Evolutionary conservation across 2,329 filamentous ascomycete species (phyloP), one percentile per base, ranked within the genome.

Genomic region (Neofusicoccum laricinum): DNA sequence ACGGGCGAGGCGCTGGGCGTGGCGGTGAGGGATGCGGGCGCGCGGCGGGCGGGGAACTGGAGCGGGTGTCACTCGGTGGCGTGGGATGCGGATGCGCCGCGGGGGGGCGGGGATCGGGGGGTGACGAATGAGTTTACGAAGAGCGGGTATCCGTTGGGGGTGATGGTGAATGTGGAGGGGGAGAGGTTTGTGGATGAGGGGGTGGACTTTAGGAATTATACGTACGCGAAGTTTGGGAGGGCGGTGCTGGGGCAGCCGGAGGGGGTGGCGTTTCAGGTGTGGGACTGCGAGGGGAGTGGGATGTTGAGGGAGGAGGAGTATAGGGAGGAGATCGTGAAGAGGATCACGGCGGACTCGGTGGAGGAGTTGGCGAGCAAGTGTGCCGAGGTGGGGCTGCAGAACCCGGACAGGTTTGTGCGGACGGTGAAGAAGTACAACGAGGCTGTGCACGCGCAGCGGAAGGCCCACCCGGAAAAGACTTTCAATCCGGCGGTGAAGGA

Each of bases 101-200:
- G 81, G 0, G 71, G 85, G 66, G 76, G 77, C 0, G 88, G 88
- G 3, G 84, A 89, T 67, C 80, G 85, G 1, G 75, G 75, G n/a
- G 75, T 85, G 2, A 87, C 87, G 3, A 90, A 90, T 69, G 83
- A 89, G 71, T 89, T 84, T 70, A 90, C 88, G 6, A 90, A 90
- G 70, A 88, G 85, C 0, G 88, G 88, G 1, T 90, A 90, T 68
- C 87, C 88, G 0, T 77, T 90, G 0, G 88, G 88, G 0, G 68
- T 90, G 12, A 90, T 89, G 83, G 64, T 90, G 15, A 90, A 90
- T 68, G 72, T 73, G 0, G 69, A 82, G 0, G 88, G 88, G 0
- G 70, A 81, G 46, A 79, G 88, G 1, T 90, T 90, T 69, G 86
- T 90, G 0, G 87, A 90, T 68, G 88, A 90, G 70, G 88, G 88